phyloP scores from a whole-genome alignment of 2,329 filamentous ascomycete genomes.

The Clarireedia monteithiana region DNA sequence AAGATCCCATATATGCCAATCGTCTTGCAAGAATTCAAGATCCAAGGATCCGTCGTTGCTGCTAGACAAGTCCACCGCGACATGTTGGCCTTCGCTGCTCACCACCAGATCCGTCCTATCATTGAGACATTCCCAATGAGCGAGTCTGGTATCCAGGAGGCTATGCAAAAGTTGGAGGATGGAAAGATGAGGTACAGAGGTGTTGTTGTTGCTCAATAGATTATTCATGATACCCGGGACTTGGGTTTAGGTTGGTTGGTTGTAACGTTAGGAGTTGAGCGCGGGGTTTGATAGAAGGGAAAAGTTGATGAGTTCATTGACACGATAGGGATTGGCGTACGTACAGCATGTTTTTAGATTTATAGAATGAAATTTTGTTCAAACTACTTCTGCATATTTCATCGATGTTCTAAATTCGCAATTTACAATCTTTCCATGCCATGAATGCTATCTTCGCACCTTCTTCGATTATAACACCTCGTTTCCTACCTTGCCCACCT shows the following conservation, averaged over 20 bases:
- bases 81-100: slow-evolving; percentile 52
- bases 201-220: slow-evolving; percentile 28
- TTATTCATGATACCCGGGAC: background rate
- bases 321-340: background rate
- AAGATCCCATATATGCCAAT: slow-evolving; percentile 26
- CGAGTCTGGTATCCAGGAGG: slow-evolving; percentile 41
- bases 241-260: background rate
- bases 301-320: background rate
- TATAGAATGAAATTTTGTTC: background rate
- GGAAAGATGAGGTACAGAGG: slow-evolving; percentile 48
- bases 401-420: too few relatives aligned
- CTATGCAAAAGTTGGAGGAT: slow-evolving; percentile 46
- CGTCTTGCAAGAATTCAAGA: slow-evolving; percentile 20
- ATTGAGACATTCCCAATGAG: slow-evolving; percentile 48
- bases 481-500: too few relatives aligned
- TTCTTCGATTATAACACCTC: too few relatives aligned
- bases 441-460: too few relatives aligned
- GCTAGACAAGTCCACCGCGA: slow-evolving; percentile 41
- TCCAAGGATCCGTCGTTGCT: slow-evolving; percentile 26
- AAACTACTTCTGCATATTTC: too few relatives aligned
- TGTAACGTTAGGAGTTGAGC: background rate
- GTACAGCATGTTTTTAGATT: background rate
- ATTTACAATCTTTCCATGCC: too few relatives aligned
- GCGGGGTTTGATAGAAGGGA: background rate
- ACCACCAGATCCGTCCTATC: slow-evolving; percentile 53